Conservation (phyloP, 2,329 filamentous ascomycete species). For the Trichophyton mentagrophytes region DNA sequence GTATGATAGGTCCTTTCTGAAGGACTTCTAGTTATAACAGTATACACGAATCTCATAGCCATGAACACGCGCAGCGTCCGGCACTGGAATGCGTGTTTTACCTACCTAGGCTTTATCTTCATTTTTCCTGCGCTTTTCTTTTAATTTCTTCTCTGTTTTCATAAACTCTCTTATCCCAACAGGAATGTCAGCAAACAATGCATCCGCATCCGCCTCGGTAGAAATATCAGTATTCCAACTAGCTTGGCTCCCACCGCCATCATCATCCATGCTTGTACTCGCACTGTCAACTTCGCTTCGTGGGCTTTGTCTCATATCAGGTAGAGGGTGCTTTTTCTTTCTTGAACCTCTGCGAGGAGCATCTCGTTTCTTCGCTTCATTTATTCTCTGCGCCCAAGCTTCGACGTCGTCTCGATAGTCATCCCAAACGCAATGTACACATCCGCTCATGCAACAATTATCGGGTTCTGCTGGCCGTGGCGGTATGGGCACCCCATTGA, state of each 20-base stretch:
- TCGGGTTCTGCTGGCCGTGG: slow-evolving; percentile 80
- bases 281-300: slow-evolving; percentile 36
- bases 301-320: slow-evolving; percentile 22
- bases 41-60: too few relatives aligned
- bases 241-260: slow-evolving; percentile 60
- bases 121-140: slow-evolving; percentile 51
- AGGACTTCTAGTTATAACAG: too few relatives aligned
- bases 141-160: slow-evolving; percentile 86
- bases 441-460: slow-evolving; percentile 98
- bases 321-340: slow-evolving; percentile 3
- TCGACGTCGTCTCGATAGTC: slow-evolving; percentile 83
- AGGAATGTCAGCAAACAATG: slow-evolving; percentile 67
- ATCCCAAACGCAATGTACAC: slow-evolving; percentile 96
- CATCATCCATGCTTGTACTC: slow-evolving; percentile 59
- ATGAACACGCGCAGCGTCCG: too few relatives aligned
- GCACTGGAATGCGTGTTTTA: too few relatives aligned
- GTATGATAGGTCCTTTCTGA: too few relatives aligned
- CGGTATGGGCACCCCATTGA: slow-evolving; percentile 73
- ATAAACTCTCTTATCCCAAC: slow-evolving; percentile 95
- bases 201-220: slow-evolving; percentile 31
- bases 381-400: slow-evolving; percentile 59
- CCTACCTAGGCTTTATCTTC: slow-evolving; percentile 17
- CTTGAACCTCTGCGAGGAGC: slow-evolving; percentile 19
- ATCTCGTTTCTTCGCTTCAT: slow-evolving; percentile 43
- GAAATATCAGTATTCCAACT: slow-evolving; percentile 45